phyloP scores from a whole-genome alignment of 2,329 filamentous ascomycete species.

The Ampelomyces quisqualis region DNA sequence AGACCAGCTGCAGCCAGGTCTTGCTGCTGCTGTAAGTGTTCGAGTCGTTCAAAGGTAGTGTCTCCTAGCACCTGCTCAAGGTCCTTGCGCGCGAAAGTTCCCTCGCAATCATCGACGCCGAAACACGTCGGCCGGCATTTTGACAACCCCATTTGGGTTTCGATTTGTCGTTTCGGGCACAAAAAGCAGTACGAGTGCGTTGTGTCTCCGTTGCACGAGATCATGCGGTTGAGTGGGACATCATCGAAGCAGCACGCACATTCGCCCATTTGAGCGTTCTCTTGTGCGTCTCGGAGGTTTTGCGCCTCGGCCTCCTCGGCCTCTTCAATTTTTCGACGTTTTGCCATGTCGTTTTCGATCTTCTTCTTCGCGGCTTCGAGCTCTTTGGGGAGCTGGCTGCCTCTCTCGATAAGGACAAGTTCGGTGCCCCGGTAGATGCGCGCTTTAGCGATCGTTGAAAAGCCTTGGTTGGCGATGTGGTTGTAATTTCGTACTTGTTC shows the following conservation, averaged over 20 bases:
- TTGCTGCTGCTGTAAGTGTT: conserved; percentile 69
- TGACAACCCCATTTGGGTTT: conserved; percentile 67
- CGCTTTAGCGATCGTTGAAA: conserved; percentile 22
- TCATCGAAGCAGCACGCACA: conserved; percentile 73
- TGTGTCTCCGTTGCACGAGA: conserved; percentile 62
- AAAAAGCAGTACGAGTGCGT: conserved; percentile 68
- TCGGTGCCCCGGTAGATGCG: conserved; percentile 24
- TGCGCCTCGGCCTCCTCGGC: conserved; percentile 33
- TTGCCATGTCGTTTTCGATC: conserved; percentile 9
- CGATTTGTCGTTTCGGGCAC: conserved; percentile 66
- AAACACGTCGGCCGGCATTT: conserved; percentile 71
- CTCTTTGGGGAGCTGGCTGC: conserved; percentile 35
- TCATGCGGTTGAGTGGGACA: conserved; percentile 64
- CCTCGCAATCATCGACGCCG: conserved; percentile 60
- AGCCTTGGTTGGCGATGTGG: conserved; percentile 9
- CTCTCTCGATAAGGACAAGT: conserved; percentile 19
- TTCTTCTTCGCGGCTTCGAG: conserved; percentile 35
- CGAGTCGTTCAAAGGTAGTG: conserved; percentile 62
- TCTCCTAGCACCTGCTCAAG: conserved; percentile 60
- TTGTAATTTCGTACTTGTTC: conserved; percentile 28
- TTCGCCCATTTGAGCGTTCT: conserved; percentile 57
- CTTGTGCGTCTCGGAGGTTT: conserved; percentile 35
- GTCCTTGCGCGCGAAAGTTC: conserved; percentile 59
- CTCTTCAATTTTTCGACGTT: conserved; percentile 30
- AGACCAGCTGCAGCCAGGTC: conserved; percentile 69